Base-by-base conservation (phyloP, 305 asterid genomes). In the Solanum aculeatissimum region DNA sequence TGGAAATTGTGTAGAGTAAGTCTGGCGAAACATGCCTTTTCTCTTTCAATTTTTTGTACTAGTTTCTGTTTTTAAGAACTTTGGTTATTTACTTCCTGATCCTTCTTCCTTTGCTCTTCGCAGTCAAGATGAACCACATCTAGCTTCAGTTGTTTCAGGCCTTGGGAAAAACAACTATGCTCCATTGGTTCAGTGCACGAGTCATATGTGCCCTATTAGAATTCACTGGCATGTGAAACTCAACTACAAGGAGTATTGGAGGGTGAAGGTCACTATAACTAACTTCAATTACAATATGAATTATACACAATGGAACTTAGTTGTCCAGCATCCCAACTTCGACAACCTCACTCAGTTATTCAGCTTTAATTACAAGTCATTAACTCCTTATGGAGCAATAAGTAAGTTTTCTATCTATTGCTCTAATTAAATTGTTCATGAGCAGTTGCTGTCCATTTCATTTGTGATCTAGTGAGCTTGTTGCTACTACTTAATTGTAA, bases 141-240 rank as follows among this genome's bases (percentile, higher is more conserved):
- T 91, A 65, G 93, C 93, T 63, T 90, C 97, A 27, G 94, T 92
- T 70, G 93, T 92, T 80, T 89, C 94, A 15, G 90, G 85, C 78
- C 89, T 23, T 74, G 43, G 81, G 9, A 91, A 90, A 87, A 71
- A 81, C 27, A 90, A 88, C 54, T 88, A 35, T 83, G 74, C 94
- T 18, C 97, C 96, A 82, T 88, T 91, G 27, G 96, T 93, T 83
- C 95, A 93, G 66, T 92, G 97, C 85, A 91, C 95, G 4, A 89
- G 86, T 80, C 96, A 92, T 68, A 93, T 92, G 97, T 93, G 96
- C 89, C 97, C 96, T 0, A 90, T 93, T 84, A 89, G 96, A 47
- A 91, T 93, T 85, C 96, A 93, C 81, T 91, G 96, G 97, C 97
- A 92, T 25, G 96, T 92, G 87, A 93, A 93, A 87, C 88, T 89